Evolutionary conservation across 1,139 yeast species (phyloP).

Genomic region (Yamadazyma dushanensis): DNA sequence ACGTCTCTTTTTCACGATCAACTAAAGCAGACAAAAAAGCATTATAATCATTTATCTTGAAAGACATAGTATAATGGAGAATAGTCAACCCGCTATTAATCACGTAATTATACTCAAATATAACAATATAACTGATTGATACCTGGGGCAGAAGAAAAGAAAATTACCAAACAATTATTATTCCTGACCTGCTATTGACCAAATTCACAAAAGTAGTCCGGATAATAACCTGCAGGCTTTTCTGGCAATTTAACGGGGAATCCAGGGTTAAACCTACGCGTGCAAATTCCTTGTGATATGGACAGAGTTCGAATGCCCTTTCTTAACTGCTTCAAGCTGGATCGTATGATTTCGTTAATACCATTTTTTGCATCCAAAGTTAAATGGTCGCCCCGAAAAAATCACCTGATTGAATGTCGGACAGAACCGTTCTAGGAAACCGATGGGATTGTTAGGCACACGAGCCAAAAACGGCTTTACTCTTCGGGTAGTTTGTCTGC

Average conservation of each 20-base stretch:
- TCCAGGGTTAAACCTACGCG: background rate
- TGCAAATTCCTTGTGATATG: no score
- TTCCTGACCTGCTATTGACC: constrained; percentile 1
- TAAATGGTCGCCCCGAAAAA: background rate
- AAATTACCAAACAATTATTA: background rate
- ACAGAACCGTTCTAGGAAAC: background rate
- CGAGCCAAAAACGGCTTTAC: no score
- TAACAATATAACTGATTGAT: background rate
- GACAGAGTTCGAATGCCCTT: no score
- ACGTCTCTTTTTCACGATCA: constrained; percentile 20
- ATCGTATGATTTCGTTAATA: constrained; percentile 3
- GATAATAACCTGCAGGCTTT: background rate
- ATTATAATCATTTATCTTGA: constrained; percentile 32
- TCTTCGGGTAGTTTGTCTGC: no score
- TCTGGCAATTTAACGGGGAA: background rate
- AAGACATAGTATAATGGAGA: constrained; percentile 31
- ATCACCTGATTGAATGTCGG: constrained; percentile 3
- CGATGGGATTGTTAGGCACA: no score
- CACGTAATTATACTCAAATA: background rate
- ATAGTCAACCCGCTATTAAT: no score
- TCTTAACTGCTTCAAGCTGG: no score
- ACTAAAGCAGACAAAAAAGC: constrained; percentile 30
- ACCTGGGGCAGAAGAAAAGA: background rate
- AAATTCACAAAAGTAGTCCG: no score
- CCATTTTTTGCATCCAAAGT: constrained; percentile 3